Percentiles rank a stretch among this genome's conserved stretches.
Evolutionary conservation across 2,329 filamentous ascomycete species (phyloP).

Genomic region (Penicillium corylophilum): DNA sequence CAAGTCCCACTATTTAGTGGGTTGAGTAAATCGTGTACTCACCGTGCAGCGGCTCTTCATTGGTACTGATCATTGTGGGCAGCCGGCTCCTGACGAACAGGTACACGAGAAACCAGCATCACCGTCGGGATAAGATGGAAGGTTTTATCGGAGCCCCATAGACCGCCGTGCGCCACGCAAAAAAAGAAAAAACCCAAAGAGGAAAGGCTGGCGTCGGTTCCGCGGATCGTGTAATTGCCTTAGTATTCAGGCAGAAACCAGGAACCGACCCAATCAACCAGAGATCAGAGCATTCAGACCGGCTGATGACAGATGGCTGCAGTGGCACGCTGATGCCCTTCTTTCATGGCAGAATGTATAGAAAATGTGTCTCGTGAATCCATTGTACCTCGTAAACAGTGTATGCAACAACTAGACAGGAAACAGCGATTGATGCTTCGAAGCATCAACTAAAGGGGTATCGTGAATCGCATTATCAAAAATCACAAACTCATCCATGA

Average conservation of each 20-base stretch:
- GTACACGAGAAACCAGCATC: conserved; percentile 3
- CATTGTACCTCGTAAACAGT: not conserved
- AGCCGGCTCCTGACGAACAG: not conserved
- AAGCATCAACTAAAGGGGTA: conserved; percentile 3
- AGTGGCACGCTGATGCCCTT: not conserved
- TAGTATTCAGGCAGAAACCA: conserved; percentile 7
- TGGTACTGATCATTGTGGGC: conserved; percentile 36
- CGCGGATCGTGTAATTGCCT: conserved; percentile 26
- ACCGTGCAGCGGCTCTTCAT: conserved; percentile 43
- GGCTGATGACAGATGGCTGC: not conserved
- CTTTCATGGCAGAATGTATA: not conserved
- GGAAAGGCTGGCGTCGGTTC: conserved; percentile 32
- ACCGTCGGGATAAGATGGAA: conserved; percentile 3
- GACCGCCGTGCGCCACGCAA: conserved; percentile 9
- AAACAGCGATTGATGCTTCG: not conserved
- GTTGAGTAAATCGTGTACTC: conserved; percentile 15
- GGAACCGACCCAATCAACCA: conserved; percentile 1
- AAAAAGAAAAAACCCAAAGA: conserved; percentile 34
- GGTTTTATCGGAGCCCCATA: conserved; percentile 15
- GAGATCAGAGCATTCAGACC: not conserved
- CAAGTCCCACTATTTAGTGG: conserved; percentile 19
- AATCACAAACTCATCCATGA: conserved; percentile 6
- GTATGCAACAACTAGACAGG: not conserved
- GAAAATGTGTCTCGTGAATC: not conserved
- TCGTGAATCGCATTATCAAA: conserved; percentile 8